Base-by-base conservation (phyloP, 2,329 filamentous ascomycete species). In the Blumeria graminis region DNA sequence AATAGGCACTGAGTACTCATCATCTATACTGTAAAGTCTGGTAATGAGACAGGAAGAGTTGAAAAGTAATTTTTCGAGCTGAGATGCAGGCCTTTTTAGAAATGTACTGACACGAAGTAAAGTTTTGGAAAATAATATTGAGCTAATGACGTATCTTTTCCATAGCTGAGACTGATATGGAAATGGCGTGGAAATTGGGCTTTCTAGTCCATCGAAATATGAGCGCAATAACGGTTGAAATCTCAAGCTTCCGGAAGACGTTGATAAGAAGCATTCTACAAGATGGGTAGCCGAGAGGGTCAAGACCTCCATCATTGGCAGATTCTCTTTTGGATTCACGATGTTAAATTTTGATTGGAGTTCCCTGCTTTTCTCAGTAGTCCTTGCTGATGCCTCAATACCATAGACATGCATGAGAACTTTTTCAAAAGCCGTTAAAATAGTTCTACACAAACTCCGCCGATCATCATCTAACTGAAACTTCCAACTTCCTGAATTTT, bases 401-500 rank as follows among this genome's bases (percentile, higher is more conserved):
- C 84, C 83, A 65, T 86, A 89, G 32, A 81, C 80, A 64, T 82
- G 83, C 36, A 75, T 71, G 22, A 95, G 70, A 34, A 94, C 74
- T 50, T 78, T 81, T 60, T 83, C 76, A 64, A 95, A 81, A 13
- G 82, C 76, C 5, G 74, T 74, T 32, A 86, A 75, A 32, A 94
- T 78, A 45, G 75, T 74, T 16, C 75, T 74, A 58, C 86, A 77
- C 53, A 95, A 76, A 57, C 80, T 72, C 55, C 80, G 77, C 46
- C 82, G 80, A 61, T 89, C 82, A 32, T 80, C 72, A 10, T 79
- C 74, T 1, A 76, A 74, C 6, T 77, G 74, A 66, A 93, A 95
- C 61, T 82, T 82, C 92, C 90, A 98, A 5, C 81, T 87, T 34
- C 80, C 78, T 39, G 84, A 85, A 67, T 84, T 92, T 69, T 94